Evolutionary conservation across 73 alveolate species (phyloP), one percentile per base, ranked within the genome.

Genomic region (Paramecium bursaria): DNA sequence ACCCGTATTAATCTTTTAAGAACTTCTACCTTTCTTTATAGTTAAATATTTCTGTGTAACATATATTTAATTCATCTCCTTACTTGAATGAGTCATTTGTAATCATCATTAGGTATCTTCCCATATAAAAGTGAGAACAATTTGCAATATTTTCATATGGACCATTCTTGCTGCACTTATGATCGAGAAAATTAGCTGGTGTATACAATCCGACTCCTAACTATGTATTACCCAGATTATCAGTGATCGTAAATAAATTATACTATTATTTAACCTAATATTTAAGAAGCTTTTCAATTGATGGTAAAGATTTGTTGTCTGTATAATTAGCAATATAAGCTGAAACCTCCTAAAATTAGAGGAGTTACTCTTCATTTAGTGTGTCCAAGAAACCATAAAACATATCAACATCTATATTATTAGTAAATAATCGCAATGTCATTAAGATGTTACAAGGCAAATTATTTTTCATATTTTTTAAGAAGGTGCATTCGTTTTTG

Each of bases 381-480:
- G 27, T 57, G 17, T 57, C 76, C 9, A 42, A 5, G 21, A 39
- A 14, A 3, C 53, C 82, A 67, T 67, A 67, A 39, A 67, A 67
- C 14, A 17, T 27, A 44, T 7, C 33, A 15, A 67, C 44, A 35
- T 67, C 82, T 21, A 39, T 35, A 15, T 67, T 67, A 67, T 67
- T 67, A 10, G 5, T 21, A 42, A 21, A 42, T 14, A 67, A 3
- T 67, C 82, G n/a, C 4, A 67, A 21, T 5, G 21, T 11, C 21
- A 67, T 31, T 33, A 67, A 19, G 22, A 67, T 67, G 44, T 67
- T 67, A 7, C 60, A 67, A 17, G 82, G 82, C 51, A 57, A n/a
- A 3, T 57, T 50, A 15, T 25, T 57, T 30, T 10, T 26, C 0
- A 57, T 57, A 30, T 57, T 57, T 19, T 17, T 57, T 31, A 57